Evolutionary conservation across 2,329 filamentous ascomycete species (phyloP), one percentile per base, ranked within the genome.

Genomic region (Trichoderma sp.): DNA sequence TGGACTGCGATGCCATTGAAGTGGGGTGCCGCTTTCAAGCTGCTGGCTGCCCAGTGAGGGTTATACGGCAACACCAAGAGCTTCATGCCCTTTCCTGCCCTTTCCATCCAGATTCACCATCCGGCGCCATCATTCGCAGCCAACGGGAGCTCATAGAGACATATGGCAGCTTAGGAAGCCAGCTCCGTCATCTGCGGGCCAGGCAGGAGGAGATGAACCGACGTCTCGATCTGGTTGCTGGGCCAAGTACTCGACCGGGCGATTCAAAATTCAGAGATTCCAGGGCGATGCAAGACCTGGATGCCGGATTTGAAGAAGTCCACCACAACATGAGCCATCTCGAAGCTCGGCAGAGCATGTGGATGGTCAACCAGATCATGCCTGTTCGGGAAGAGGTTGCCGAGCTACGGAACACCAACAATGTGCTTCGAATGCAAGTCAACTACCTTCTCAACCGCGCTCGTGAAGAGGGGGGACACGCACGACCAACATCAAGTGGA

Each of bases 341-440:
- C 64, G 88, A 90, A 76, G 57, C 57, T 6, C 85, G 87, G 63
- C 88, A 90, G 76, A 88, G 85, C 36, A 86, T 89, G 79, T 86
- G 88, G 84, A 84, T 89, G 9, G 84, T 90, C 76, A 90, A 89
- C 75, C 87, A 90, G 78, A 86, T 88, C 6, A 84, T 89, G 76
- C 88, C 86, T 8, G 86, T 91, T 73, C 88, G 89, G 71, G 88
- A 91, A 72, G 87, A 90, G 78, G 84, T 91, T n/a, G 85, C 86
- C 4, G 89, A 91, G 77, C 81, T 89, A 56, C 83, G 85, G 57
- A 88, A 86, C 79, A 88, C 85, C 74, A 81, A 88, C 73, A 87
- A 87, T 65, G 86, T 88, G 75, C 83, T 89, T 57, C 84, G 85
- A 69, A 89, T 89, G 87, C 87, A 89, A 74, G 85, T 89, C 58